Evolutionary conservation across 257 asterid genomes (phyloP), one percentile per base, ranked within the genome.

Genomic region (Paulownia fortunei): DNA sequence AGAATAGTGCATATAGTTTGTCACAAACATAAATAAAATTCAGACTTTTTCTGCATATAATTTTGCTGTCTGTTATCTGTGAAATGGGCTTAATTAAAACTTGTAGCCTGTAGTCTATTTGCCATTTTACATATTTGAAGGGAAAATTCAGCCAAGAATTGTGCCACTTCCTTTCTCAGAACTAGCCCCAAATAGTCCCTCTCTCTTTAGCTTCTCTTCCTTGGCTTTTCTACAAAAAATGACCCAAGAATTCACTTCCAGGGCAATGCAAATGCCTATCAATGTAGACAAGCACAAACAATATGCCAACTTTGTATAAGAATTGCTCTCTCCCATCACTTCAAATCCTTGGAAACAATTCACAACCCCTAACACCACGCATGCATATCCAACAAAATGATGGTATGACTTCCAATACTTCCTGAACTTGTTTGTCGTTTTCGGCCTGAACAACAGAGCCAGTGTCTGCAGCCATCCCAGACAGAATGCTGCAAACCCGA

Each of bases 221-320:
- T 93, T 93, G 0, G 96, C 83, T 56, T 90, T 95, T 60, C 98
- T 87, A 72, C 98, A 95, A 61, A 93, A 93, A 52, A 93, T 69
- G 32, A 93, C 97, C 99, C 99, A 95, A 42, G 97, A 81, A 82
- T 95, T 95, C 80, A 95, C 98, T 74, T 95, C 99, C 81, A 95
- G 52, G 0, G 96, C 99, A 47, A 95, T 60, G 74, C 91, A 87
- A 27, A 86, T 42, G 0, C 99, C 99, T 44, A 90, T 23, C 83
- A 95, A 51, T 8, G 97, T 88, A 0, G 98, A 89, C 75, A 95
- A 65, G 24, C 92, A 85, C 84, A 95, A 69, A 52, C 97, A 90
- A 59, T 93, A 95, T 0, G 44, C 97, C 79, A 95, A 77, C 69
- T 83, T 88, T 3, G 83, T 86, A 24, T 83, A 87, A 0, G 94